These are phyloP conservation scores for Globisporangium spinosum DNA, from an alignment of 352 stramenopile genomes.

Conservation along the genomic window DNA sequence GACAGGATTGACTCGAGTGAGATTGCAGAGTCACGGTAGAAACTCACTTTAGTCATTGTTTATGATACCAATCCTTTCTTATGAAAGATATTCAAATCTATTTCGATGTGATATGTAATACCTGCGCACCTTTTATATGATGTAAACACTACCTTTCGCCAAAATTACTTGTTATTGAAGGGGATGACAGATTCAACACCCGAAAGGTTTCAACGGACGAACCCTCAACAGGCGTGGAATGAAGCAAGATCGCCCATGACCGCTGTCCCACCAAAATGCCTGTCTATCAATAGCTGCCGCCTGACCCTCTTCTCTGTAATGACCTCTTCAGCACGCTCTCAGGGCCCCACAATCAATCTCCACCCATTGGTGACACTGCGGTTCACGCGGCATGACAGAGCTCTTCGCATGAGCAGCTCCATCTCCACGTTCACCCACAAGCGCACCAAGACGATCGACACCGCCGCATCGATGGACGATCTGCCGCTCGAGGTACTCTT, in stretches of 20 bases:
- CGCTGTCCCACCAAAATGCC: not conserved
- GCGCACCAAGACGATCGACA: slow-evolving; percentile 1
- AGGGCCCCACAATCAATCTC: not conserved
- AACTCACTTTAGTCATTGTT: too few relatives aligned
- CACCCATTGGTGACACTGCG: not conserved
- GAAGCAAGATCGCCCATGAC: not conserved
- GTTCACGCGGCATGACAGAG: slow-evolving; percentile 1
- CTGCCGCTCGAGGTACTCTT: slow-evolving; percentile 46
- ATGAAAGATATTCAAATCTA: too few relatives aligned
- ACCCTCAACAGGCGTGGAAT: not conserved
- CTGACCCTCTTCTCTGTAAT: not conserved
- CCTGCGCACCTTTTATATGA: not conserved
- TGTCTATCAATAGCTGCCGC: not conserved
- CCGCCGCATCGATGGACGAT: slow-evolving; percentile 23
- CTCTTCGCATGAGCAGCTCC: slow-evolving; percentile 1
- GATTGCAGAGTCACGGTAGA: slow-evolving; percentile 7
- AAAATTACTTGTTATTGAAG: not conserved
- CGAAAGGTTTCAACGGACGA: slow-evolving; percentile 5
- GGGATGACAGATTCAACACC: not conserved
- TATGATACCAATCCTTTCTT: too few relatives aligned
- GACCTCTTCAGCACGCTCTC: not conserved
- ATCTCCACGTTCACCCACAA: not conserved
- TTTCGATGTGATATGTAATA: too few relatives aligned
- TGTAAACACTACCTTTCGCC: not conserved
- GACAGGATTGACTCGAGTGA: not conserved